Evolutionary conservation across 2,329 filamentous ascomycete species (phyloP), one percentile per base, ranked within the genome.

Genomic region (Diplodia corticola): DNA sequence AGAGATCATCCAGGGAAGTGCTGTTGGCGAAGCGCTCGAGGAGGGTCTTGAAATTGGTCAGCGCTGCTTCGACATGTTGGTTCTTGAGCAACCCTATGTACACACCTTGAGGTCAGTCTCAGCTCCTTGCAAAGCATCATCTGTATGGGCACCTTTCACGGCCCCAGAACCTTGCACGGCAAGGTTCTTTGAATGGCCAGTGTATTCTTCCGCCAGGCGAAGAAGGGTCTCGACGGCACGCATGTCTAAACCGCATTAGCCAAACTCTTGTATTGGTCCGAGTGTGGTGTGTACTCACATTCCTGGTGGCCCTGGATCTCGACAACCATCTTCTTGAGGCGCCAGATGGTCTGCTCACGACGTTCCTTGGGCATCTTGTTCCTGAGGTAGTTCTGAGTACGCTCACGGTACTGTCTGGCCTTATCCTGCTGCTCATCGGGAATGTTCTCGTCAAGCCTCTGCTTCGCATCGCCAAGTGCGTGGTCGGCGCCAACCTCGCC

Each of bases 11-110:
- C 37, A 89, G 88, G 0, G 93, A 97, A 9, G 95, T 98, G 74
- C 89, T 89, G 78, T 99, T 98, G 75, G 95, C 95, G 73, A 97
- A 98, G 55, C 95, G 91, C 83, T 98, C 95, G 71, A 99, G 89
- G 22, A 99, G 83, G 9, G 88, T 92, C 87, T 91, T 83, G 22
- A 81, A 79, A 54, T 77, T 73, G 70, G 80, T 86, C 78, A 86
- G 83, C 81, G 79, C 78, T 73, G 79, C 72, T 73, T 76, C 72
- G 75, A 79, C 70, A 69, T 63, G 53, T 10, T 51, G 20, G 69
- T 40, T 51, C 30, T 40, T 17, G 64, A 67, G 61, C 79, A 78
- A 72, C 71, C 77, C 84, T 77, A 68, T 72, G 71, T 68, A 79
- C 80, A 72, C 79, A 89, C 87, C 83, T 89, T 92, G 67, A 96